Evolutionary conservation across 1,139 yeast genomes (phyloP), one percentile per base, ranked within the genome.

Genomic region (Scheffersomyces lignicola): DNA sequence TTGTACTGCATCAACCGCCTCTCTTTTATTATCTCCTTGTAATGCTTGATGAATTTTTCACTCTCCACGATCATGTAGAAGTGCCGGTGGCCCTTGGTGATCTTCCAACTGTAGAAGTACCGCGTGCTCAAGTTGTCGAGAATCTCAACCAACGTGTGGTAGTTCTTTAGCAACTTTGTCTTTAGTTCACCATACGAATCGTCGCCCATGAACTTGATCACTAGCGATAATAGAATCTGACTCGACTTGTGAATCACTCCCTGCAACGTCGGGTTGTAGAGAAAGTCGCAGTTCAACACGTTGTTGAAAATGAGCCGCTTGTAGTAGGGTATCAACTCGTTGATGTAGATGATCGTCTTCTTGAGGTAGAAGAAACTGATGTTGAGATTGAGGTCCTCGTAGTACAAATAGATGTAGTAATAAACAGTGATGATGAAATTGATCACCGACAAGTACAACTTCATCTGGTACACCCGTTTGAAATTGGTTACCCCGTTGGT

Each of bases 31-130:
- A n/a, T n/a, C n/a, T n/a, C n/a, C n/a, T n/a, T n/a, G n/a, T n/a
- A 24, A 24, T 7, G 16, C 4, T 7, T 16, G 5, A 15, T 6
- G n/a, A 26, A 14, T 6, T 26, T 26, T 5, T 26, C 29, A 7
- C n/a, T 5, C n/a, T 6, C 10, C 3, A 6, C n/a, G 5, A 26
- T 16, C 4, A 12, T 10, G 6, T 5, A 5, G 11, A 26, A 26
- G 11, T 15, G 18, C 11, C 13, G 16, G 11, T 26, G 29, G 18
- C 29, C 20, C 10, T 26, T 26, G 18, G 29, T 26, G 5, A 26
- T 26, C 13, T 26, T 26, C 29, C 29, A 26, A 26, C 29, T 26
- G 11, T 26, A 26, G 11, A 10, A 26, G 18, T 26, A 26, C 18
- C 29, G 9, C 11, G 29, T 26, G 18, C 29, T 26, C 11, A 26